Conservation (phyloP, 352 stramenopile genomes). For the Pythium utonaiense region DNA sequence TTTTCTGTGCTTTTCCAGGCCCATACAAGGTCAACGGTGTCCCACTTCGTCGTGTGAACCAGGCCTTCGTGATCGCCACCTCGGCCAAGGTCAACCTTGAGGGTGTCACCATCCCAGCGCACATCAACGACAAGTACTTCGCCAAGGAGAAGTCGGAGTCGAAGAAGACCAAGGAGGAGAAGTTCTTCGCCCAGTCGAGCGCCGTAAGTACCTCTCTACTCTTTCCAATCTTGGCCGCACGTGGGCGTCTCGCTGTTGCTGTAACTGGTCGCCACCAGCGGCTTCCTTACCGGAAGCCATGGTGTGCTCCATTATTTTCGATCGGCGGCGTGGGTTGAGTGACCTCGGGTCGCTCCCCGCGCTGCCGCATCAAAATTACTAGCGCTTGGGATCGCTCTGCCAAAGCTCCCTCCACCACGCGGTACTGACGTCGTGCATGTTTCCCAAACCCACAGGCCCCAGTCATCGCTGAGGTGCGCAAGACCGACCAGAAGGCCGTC, state of each 20-base stretch:
- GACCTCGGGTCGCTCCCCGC: constrained; percentile 12
- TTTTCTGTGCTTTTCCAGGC: constrained; percentile 22
- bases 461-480: constrained; percentile 95
- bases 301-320: constrained; percentile 8
- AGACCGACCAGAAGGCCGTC: constrained; percentile 98
- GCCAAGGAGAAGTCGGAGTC: constrained; percentile 85
- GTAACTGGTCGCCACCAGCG: constrained; percentile 10
- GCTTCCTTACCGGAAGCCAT: not conserved
- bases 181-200: constrained; percentile 95
- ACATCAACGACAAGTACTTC: constrained; percentile 98
- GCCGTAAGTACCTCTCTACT: constrained; percentile 45
- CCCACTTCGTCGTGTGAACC: constrained; percentile 95
- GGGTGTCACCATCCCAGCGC: constrained; percentile 86
- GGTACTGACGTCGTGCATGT: constrained; percentile 24
- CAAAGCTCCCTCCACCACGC: constrained; percentile 79
- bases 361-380: constrained; percentile 30
- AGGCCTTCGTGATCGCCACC: constrained; percentile 98
- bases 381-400: constrained; percentile 90
- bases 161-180: constrained; percentile 94
- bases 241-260: constrained; percentile 27
- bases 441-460: constrained; percentile 52
- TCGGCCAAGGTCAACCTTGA: constrained; percentile 96
- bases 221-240: constrained; percentile 11
- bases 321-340: constrained; percentile 14
- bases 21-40: constrained; percentile 98